Conservation (phyloP, 345 rosid species). For the Alliaria petiolata region DNA sequence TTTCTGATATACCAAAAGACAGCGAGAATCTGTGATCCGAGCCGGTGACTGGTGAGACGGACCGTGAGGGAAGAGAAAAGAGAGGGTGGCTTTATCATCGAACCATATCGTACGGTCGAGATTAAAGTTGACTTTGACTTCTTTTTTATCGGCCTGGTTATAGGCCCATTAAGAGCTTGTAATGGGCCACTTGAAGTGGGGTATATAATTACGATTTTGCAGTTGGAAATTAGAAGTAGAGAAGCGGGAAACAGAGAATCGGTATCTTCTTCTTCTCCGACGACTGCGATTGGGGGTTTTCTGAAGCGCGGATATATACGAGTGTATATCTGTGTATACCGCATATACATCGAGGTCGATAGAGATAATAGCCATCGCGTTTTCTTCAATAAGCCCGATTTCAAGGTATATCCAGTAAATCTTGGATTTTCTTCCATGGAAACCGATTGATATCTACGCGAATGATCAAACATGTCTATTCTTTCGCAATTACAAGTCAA, state of each 20-base stretch:
- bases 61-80: neutral
- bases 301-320: neutral
- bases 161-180: neutral
- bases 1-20: slow-evolving; percentile 22
- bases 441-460: neutral
- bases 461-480: neutral
- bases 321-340: no score
- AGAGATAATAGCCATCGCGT: no score
- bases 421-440: neutral
- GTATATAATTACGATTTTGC: neutral
- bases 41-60: slow-evolving; percentile 5
- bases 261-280: slow-evolving; percentile 13
- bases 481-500: neutral
- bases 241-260: slow-evolving; percentile 15
- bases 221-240: neutral
- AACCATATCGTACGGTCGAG: neutral
- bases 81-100: neutral
- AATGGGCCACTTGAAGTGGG: neutral
- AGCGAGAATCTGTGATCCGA: slow-evolving; percentile 15
- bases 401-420: neutral
- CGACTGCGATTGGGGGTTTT: neutral
- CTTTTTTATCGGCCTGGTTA: neutral
- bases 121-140: slow-evolving; percentile 2
- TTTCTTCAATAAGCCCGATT: neutral
- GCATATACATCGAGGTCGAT: no score